Evolutionary conservation across 331 rosid species (phyloP).

Genomic region (Arachis monticola): DNA sequence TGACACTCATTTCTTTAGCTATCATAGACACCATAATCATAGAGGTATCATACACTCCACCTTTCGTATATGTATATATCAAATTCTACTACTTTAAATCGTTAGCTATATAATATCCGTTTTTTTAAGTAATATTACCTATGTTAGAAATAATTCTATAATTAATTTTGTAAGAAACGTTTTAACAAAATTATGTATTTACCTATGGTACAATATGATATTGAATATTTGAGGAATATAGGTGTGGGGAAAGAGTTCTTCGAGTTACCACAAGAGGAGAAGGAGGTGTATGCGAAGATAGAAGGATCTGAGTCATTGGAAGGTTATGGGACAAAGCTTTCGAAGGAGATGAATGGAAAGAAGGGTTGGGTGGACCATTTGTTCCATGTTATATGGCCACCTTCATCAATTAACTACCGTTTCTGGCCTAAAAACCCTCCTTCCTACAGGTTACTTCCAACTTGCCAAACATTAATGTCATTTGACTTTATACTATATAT

Average conservation of each 20-base stretch:
- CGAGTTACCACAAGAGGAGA: slow-evolving; percentile 60
- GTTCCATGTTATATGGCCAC: slow-evolving; percentile 72
- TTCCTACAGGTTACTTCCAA: slow-evolving; percentile 60
- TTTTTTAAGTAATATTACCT: no score
- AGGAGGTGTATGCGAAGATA: slow-evolving; percentile 54
- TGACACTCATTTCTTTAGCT: no score
- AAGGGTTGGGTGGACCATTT: slow-evolving; percentile 84
- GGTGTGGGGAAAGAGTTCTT: slow-evolving; percentile 64
- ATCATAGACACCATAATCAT: no score
- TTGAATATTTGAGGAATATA: no score
- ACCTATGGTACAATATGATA: no score
- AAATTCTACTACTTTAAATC: no score
- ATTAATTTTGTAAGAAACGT: no score
- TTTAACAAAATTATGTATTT: no score
- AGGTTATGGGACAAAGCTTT: slow-evolving; percentile 67
- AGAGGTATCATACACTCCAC: no score
- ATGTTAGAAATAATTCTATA: no score
- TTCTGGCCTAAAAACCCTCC: slow-evolving; percentile 73
- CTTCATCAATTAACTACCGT: slow-evolving; percentile 54
- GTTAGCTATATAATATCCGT: no score
- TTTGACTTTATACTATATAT: neutral
- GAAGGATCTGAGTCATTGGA: slow-evolving; percentile 46
- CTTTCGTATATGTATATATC: no score
- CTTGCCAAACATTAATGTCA: neutral
- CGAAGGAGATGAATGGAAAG: slow-evolving; percentile 64